A percentile compares a stretch with the other conserved stretches of the same genome.
phyloP scores from a whole-genome alignment of 257 asterid species.

The Przewalskia tangutica region DNA sequence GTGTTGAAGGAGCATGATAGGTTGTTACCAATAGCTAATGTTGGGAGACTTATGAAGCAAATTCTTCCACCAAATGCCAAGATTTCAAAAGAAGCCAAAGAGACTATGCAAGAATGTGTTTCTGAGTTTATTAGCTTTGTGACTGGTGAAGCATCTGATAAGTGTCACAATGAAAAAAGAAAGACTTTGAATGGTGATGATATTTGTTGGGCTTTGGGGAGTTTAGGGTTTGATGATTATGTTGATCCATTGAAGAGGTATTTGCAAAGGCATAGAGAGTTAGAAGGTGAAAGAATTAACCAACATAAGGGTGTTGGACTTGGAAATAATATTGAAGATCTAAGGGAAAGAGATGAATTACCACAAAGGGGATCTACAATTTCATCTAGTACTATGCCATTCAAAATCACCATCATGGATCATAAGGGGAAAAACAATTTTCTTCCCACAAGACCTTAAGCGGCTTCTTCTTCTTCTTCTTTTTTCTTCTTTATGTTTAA shows the following conservation, averaged over 20 bases:
- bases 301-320: conserved; percentile 10
- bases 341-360: background rate
- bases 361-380: background rate
- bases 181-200: conserved; percentile 72
- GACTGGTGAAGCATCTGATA: conserved; percentile 59
- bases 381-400: background rate
- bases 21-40: conserved; percentile 58
- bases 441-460: background rate
- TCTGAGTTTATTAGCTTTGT: conserved; percentile 68
- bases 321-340: background rate
- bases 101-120: conserved; percentile 67
- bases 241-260: conserved; percentile 45
- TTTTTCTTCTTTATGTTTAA: too few relatives aligned
- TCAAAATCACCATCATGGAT: background rate
- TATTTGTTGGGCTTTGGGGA: conserved; percentile 47
- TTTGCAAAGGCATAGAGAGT: conserved; percentile 47
- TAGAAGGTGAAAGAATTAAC: conserved; percentile 38
- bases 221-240: conserved; percentile 54
- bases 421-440: background rate
- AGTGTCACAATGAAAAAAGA: conserved; percentile 51
- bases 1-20: conserved; percentile 30
- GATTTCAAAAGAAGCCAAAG: conserved; percentile 68
- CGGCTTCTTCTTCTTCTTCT: background rate
- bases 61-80: conserved; percentile 50
- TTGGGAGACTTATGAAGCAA: conserved; percentile 64